These are phyloP conservation scores for Vanilla planifolia DNA, from an alignment of 106 monocot genomes.

Conservation along the genomic window DNA sequence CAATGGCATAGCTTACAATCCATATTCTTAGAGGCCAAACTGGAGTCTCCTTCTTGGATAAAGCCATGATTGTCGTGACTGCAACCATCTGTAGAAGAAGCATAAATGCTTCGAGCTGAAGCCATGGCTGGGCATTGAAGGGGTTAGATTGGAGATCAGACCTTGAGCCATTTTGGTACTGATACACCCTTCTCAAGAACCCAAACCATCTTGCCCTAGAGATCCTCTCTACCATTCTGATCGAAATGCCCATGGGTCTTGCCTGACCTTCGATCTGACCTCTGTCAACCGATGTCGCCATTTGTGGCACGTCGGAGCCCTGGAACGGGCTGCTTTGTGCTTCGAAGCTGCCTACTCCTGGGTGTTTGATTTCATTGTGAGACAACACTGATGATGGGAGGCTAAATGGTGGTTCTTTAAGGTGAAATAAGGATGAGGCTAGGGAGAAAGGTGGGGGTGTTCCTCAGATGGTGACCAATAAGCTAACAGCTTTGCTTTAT, in stretches of 20 bases:
- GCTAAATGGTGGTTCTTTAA: conserved; percentile 10
- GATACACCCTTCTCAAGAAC: conserved; percentile 65
- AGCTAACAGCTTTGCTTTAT: conserved; percentile 80
- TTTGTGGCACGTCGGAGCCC: not conserved
- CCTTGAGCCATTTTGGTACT: conserved; percentile 71
- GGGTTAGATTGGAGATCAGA: conserved; percentile 64
- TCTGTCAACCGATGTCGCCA: not conserved
- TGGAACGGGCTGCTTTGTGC: not conserved
- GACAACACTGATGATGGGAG: not conserved
- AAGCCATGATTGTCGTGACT: conserved; percentile 21
- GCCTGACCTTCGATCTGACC: not conserved
- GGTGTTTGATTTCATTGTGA: not conserved
- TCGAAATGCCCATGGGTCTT: conserved; percentile 17
- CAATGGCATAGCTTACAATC: conserved; percentile 63
- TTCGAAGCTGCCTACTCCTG: not conserved
- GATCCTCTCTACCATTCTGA: conserved; percentile 38
- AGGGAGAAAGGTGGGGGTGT: no score
- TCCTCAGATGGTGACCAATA: conserved; percentile 81
- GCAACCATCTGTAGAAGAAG: conserved; percentile 38
- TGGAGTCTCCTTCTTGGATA: conserved; percentile 44
- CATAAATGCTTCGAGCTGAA: conserved; percentile 39
- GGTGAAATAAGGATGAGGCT: conserved; percentile 17
- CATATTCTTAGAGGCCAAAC: conserved; percentile 72
- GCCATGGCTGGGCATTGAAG: conserved; percentile 63
- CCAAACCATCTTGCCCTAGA: conserved; percentile 80